Percentiles rank a stretch among this genome's conserved stretches.
Conservation (phyloP, 1,284 basidiomycete species). For the Phellinidium pouzarii region DNA sequence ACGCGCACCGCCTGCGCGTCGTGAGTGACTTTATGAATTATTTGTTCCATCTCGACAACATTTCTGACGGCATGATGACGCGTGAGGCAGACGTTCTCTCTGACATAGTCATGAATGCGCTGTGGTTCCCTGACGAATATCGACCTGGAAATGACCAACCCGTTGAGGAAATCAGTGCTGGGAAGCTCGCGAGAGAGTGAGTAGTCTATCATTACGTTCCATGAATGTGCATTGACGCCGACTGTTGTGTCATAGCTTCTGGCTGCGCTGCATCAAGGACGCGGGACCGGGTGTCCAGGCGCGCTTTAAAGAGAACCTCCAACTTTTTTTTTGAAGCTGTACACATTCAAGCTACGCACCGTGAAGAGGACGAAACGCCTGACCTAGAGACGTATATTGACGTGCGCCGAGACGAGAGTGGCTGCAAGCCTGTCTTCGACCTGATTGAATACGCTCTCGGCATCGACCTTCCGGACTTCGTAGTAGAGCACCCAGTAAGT, state of each 20-base stretch:
- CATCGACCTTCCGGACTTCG: conserved; percentile 34
- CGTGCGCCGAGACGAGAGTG: conserved; percentile 29
- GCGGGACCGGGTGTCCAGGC: conserved; percentile 21
- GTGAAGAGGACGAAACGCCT: conserved; percentile 28
- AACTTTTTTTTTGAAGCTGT: conserved; percentile 35
- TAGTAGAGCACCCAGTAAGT: conserved; percentile 30
- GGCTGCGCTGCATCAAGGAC: conserved; percentile 31
- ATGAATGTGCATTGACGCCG: background rate
- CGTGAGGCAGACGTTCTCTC: conserved; percentile 28
- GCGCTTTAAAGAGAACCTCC: conserved; percentile 33
- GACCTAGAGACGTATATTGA: conserved; percentile 35
- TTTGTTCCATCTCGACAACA: conserved; percentile 34
- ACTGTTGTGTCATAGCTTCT: conserved; percentile 25
- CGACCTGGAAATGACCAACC: conserved; percentile 24
- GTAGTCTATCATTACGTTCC: conserved; percentile 17
- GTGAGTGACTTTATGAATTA: conserved; percentile 38
- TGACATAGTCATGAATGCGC: conserved; percentile 33
- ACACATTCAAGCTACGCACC: conserved; percentile 29
- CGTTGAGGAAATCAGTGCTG: conserved; percentile 23
- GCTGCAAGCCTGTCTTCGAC: conserved; percentile 35
- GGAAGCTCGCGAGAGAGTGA: conserved; percentile 30
- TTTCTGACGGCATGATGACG: conserved; percentile 32
- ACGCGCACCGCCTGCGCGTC: conserved; percentile 50
- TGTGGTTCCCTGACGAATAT: conserved; percentile 31
- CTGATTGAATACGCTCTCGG: conserved; percentile 36